Conservation (phyloP, 2,329 filamentous ascomycete species). For the Aspergillus eucalypticola region DNA sequence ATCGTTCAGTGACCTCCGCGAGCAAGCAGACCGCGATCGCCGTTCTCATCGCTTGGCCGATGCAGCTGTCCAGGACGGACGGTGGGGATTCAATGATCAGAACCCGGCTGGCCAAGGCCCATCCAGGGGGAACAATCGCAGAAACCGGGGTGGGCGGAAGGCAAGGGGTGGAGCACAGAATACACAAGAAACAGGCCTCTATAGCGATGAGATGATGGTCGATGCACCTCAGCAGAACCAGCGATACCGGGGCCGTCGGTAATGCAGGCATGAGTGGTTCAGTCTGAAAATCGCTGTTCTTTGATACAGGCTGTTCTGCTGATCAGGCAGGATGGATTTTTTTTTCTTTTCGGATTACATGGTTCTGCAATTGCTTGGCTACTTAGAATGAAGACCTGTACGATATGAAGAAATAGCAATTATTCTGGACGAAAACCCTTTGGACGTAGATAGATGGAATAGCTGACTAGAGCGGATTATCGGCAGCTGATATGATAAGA, state of each 20-base stretch:
- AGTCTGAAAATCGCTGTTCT: background rate
- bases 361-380: background rate
- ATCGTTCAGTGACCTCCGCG: constrained; percentile 39
- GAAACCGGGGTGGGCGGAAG: constrained; percentile 18
- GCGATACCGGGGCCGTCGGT: constrained; percentile 22
- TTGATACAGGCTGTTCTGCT: background rate
- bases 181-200: constrained; percentile 29
- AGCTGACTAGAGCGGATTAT: background rate
- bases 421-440: background rate
- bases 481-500: constrained; percentile 14
- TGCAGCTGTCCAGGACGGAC: constrained; percentile 40
- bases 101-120: constrained; percentile 13
- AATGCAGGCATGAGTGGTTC: constrained; percentile 7
- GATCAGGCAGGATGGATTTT: background rate
- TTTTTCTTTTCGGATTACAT: background rate
- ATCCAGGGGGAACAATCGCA: constrained; percentile 13
- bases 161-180: constrained; percentile 15
- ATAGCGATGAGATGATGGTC: constrained; percentile 45
- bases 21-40: constrained; percentile 44
- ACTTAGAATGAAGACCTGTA: background rate
- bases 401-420: background rate
- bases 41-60: constrained; percentile 37
- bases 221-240: constrained; percentile 34
- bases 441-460: background rate
- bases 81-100: constrained; percentile 38